phyloP scores from a whole-genome alignment of 495 filamentous ascomycete species.

The Aspergillus indologenus region DNA sequence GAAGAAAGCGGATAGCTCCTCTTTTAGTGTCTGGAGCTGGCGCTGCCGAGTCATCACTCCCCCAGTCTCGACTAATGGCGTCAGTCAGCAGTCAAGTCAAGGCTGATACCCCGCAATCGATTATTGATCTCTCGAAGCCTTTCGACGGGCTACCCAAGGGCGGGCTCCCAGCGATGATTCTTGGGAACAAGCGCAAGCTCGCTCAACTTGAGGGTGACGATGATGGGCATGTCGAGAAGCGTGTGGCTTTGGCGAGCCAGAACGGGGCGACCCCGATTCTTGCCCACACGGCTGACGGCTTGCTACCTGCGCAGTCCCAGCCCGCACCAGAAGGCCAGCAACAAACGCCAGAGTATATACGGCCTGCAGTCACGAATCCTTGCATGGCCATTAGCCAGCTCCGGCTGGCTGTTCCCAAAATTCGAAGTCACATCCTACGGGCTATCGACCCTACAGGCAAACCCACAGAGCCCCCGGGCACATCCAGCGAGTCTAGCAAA shows the following conservation, averaged over 20 bases:
- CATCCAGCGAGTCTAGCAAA: slow-evolving; percentile 57
- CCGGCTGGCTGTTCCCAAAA: slow-evolving; percentile 84
- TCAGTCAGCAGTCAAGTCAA: slow-evolving; percentile 56
- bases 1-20: slow-evolving; percentile 92
- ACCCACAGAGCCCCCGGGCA: slow-evolving; percentile 41
- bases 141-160: slow-evolving; percentile 92
- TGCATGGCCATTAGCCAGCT: slow-evolving; percentile 76
- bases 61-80: slow-evolving; percentile 76
- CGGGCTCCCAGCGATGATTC: slow-evolving; percentile 75
- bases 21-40: slow-evolving; percentile 83
- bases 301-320: slow-evolving; percentile 61
- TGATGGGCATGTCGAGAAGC: slow-evolving; percentile 65
- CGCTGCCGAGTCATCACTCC: slow-evolving; percentile 79
- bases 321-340: slow-evolving; percentile 55
- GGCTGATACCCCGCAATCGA: slow-evolving; percentile 75
- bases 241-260: slow-evolving; percentile 51
- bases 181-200: slow-evolving; percentile 90
- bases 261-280: slow-evolving; percentile 72
- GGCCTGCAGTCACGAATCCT: slow-evolving; percentile 82
- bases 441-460: slow-evolving; percentile 47
- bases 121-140: slow-evolving; percentile 88
- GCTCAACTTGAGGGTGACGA: slow-evolving; percentile 63
- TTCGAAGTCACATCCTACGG: slow-evolving; percentile 72
- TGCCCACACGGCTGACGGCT: slow-evolving; percentile 70
- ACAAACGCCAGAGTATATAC: slow-evolving; percentile 79